Base-by-base conservation (phyloP, 139 green algal species). In the Volvox reticuliferus region DNA sequence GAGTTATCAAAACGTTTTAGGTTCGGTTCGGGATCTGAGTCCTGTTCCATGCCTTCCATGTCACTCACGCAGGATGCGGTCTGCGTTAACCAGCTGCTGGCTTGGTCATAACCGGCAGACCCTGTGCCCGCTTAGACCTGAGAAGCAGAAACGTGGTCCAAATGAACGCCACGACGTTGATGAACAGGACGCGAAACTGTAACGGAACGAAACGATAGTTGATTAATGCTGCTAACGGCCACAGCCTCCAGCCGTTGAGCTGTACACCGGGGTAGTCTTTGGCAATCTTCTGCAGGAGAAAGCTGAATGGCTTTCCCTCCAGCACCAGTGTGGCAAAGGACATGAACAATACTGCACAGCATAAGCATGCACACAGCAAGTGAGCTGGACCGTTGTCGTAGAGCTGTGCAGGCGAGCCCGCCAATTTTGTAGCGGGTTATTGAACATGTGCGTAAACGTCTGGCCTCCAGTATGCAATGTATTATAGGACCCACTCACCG, bases 141-240 rank as follows among this genome's bases (percentile, higher is more conserved):
- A 91, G 82, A 28, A 94, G 87, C 82, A 93, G 30, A 81, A 92
- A 93, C 32, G 87, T 91, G 35, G 85, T 95, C 95, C 95, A 97
- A 67, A 90, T 87, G 13, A 97, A 82, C 0, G 95, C 94, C 37
- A 96, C 91, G 0, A 95, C 0, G 81, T 97, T 97, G 90, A 95
- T 90, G 84, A 97, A 97, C 3, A 97, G 95, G 35, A 97, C 96
- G 20, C 96, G 90, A 44, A 97, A 94, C 86, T 97, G 89, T 19
- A 97, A 88, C 24, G 96, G 96, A 19, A 97, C 89, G 77, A 95
- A 97, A 30, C 88, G 86, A 84, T 97, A 97, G 92, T 97, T 98
- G 93, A 97, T 95, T n/a, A 97, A 77, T 0, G 91, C 88, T 12
- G 93, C 96, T 30, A 95, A 19, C 0, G 95, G 95, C 96, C 96